These are phyloP conservation scores for Solanum arcanum DNA, from an alignment of 257 asterid genomes.

Conservation along the genomic window DNA sequence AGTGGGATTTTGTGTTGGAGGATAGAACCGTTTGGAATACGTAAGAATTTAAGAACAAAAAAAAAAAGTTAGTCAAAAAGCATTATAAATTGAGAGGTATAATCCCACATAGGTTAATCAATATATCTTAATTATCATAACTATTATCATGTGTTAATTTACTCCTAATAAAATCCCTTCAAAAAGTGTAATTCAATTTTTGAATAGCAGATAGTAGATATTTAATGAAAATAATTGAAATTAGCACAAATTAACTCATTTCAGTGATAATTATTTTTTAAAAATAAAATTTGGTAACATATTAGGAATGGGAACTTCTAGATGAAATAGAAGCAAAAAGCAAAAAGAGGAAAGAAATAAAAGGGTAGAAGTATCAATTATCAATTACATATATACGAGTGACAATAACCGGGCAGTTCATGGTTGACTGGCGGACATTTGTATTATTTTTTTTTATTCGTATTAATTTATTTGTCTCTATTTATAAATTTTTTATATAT, in stretches of 20 bases:
- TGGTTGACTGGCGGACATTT: rapidly evolving
- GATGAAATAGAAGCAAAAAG: neutral
- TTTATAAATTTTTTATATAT: no score
- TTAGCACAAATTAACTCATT: neutral
- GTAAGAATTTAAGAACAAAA: neutral
- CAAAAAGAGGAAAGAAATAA: neutral
- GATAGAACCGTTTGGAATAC: neutral
- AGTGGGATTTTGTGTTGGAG: neutral
- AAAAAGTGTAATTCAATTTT: neutral
- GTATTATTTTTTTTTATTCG: no score
- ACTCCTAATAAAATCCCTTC: neutral
- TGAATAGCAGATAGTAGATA: neutral
- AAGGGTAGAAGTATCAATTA: neutral
- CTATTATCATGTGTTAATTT: neutral
- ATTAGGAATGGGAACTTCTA: neutral
- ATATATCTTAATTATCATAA: neutral
- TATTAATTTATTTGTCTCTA: no score
- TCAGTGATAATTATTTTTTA: neutral
- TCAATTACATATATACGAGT: no score
- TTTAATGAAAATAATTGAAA: no score
- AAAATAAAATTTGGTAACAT: neutral
- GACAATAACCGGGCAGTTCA: no score
- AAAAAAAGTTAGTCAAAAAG: neutral
- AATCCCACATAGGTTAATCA: neutral
- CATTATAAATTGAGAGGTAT: neutral